phyloP scores from a whole-genome alignment of 2,329 filamentous ascomycete species.

The Gremmenia infestans region DNA sequence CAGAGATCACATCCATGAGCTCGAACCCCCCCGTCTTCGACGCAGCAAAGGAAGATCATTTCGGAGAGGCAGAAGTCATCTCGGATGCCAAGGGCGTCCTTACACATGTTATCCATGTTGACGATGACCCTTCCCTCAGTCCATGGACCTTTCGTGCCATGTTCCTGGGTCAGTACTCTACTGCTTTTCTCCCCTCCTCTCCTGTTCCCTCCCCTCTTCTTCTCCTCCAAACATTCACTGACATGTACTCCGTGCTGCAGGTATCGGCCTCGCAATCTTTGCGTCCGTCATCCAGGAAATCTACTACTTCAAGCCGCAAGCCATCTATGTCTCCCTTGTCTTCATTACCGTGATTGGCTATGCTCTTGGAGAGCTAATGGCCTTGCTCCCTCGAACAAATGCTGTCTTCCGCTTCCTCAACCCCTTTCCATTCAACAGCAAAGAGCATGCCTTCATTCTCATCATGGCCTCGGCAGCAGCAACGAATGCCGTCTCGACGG shows the following conservation, averaged over 20 bases:
- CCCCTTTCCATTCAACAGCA: conserved; percentile 35
- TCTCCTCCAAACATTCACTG: not conserved
- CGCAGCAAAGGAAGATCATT: conserved; percentile 8
- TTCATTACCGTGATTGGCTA: conserved; percentile 41
- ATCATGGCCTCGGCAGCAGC: conserved; percentile 69
- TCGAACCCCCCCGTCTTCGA: conserved; percentile 6
- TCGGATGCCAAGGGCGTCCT: conserved; percentile 29
- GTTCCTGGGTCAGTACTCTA: conserved; percentile 30
- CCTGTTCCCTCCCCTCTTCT: not conserved
- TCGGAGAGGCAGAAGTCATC: conserved; percentile 11
- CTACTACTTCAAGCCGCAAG: conserved; percentile 44
- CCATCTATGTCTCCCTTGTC: conserved; percentile 38
- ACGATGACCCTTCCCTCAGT: conserved; percentile 34
- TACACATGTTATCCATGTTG: conserved; percentile 32
- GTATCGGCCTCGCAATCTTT: conserved; percentile 32
- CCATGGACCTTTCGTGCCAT: conserved; percentile 35
- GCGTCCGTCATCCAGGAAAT: conserved; percentile 38
- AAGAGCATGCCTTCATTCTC: conserved; percentile 40
- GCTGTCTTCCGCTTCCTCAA: conserved; percentile 35
- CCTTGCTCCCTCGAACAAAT: conserved; percentile 34
- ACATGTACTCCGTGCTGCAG: conserved; percentile 7
- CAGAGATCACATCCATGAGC: conserved; percentile 1
- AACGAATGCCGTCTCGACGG: conserved; percentile 42
- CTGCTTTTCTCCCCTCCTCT: not conserved
- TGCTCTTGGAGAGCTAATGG: conserved; percentile 37